phyloP scores from a whole-genome alignment of 495 filamentous ascomycete genomes.

The Podospora sp. region DNA sequence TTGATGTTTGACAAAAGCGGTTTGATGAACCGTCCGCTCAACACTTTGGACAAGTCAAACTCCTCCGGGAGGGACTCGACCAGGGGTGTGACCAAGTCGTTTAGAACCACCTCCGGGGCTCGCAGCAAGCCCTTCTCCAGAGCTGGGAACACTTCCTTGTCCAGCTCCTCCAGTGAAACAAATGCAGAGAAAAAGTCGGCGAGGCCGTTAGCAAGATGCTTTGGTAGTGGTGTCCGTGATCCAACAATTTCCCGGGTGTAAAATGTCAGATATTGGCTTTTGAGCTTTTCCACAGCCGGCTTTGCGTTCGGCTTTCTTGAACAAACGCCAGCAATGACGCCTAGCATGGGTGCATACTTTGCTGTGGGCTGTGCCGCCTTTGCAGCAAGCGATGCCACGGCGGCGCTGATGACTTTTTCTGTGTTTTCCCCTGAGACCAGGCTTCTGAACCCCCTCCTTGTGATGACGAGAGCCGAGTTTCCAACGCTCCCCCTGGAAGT shows the following conservation, averaged over 20 bases:
- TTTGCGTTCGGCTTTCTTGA: conserved; percentile 64
- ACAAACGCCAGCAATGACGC: conserved; percentile 83
- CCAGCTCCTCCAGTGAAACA: conserved; percentile 72
- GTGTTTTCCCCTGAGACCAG: conserved; percentile 64
- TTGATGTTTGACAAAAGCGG: conserved; percentile 85
- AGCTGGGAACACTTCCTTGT: conserved; percentile 72
- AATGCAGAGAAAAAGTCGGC: conserved; percentile 83
- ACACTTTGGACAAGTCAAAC: conserved; percentile 75
- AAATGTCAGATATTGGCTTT: conserved; percentile 73
- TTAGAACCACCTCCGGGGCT: conserved; percentile 85
- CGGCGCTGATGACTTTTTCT: conserved; percentile 61
- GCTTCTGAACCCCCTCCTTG: conserved; percentile 71
- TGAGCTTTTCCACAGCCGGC: conserved; percentile 61
- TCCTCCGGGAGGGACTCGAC: conserved; percentile 65
- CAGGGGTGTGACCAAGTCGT: conserved; percentile 71
- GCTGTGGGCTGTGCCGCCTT: conserved; percentile 63
- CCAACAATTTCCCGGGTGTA: conserved; percentile 83
- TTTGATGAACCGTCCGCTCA: conserved; percentile 73
- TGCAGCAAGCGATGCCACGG: conserved; percentile 65
- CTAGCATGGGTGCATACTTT: conserved; percentile 76
- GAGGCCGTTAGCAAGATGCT: conserved; percentile 71
- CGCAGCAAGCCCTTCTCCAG: conserved; percentile 87
- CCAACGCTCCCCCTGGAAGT: conserved; percentile 60
- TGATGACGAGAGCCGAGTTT: conserved; percentile 68
- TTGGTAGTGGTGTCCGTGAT: conserved; percentile 69